Base-by-base conservation (phyloP, 169 alveolate genomes). In the Plasmodium knowlesi region DNA sequence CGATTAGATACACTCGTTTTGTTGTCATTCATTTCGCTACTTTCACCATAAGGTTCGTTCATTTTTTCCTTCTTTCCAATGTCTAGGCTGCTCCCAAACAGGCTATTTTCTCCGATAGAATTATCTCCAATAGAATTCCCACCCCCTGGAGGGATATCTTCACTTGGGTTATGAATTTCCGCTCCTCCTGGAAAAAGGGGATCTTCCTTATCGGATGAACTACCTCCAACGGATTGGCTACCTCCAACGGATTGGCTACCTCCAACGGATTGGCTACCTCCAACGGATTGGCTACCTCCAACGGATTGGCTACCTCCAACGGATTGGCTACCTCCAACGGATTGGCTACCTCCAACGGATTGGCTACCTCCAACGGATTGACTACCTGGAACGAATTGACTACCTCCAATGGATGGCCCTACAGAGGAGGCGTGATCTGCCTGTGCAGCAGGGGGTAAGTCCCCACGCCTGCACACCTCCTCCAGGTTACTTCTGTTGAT, bases 401-500 rank as follows among this genome's bases (percentile, higher is more conserved):
- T 22, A 25, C 5, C 39, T 8, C 39, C 5, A 67, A 28, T 34
- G 10, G 37, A 5, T 22, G 37, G 10, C 41, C 39, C 10, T 14
- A 16, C 19, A 67, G 76, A 12, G 5, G 41, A 12, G 30, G 34
- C n/a, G 41, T 9, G 14, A 19, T 25, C 57, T 6, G 37, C 78
- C 16, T 28, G 19, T 30, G 1, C 46, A 39, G 10, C 37, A 6
- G 37, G 0, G 22, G 34, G n/a, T 5, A 32, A 3, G 5, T 53
- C 25, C 80, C 54, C 76, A 14, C 57, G 25, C 43, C 72, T 53
- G 30, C 79, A 82, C 39, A 30, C 90, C 39, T 54, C 28, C 28
- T 84, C 92, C 53, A 84, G 6, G 32, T 41, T 84, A 19, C 92
- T 84, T 6, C 92, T 84, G n/a, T 84, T 84, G 28, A 39, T 46